Percentiles rank a stretch among this genome's conserved stretches.
These are phyloP conservation scores for Epichloe uncinata DNA, from an alignment of 2,329 filamentous ascomycete genomes.

Conservation along the genomic window DNA sequence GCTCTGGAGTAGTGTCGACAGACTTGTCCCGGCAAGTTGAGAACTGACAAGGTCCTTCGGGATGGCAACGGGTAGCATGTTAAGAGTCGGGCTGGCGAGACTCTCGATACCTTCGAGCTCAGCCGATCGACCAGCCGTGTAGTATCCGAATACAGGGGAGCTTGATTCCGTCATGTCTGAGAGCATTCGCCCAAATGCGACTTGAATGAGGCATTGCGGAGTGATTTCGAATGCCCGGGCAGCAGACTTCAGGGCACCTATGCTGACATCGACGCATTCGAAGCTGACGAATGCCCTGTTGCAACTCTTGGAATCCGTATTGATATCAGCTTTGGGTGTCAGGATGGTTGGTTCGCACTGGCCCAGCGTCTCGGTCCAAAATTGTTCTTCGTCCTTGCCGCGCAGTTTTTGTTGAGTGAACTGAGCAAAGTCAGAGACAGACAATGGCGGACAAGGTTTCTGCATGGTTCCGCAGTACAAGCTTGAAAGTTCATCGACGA, in stretches of 20 bases:
- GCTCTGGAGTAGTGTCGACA: neutral
- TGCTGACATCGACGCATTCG: slow-evolving; percentile 3
- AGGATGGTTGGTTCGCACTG: neutral
- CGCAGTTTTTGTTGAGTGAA: neutral
- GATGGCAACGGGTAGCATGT: neutral
- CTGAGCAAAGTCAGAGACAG: neutral
- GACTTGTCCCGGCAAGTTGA: neutral
- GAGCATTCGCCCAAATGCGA: slow-evolving; percentile 5
- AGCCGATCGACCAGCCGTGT: neutral
- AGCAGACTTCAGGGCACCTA: slow-evolving; percentile 2
- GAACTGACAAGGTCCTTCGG: neutral
- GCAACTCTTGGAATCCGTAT: neutral
- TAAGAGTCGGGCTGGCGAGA: neutral
- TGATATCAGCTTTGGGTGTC: neutral
- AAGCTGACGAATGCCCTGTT: neutral
- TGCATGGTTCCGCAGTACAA: neutral
- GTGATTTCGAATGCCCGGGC: slow-evolving; percentile 2
- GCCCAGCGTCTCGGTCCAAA: neutral
- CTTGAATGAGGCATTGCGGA: slow-evolving; percentile 2
- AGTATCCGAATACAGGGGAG: neutral
- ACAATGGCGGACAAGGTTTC: neutral
- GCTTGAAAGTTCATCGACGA: neutral
- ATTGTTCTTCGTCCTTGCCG: neutral
- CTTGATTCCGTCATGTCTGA: neutral
- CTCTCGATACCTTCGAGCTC: neutral